A percentile compares a stretch with the other conserved stretches of the same genome.
phyloP scores from a whole-genome alignment of 371 early-diverging fungal genomes.

The Saksenaea oblongispora region DNA sequence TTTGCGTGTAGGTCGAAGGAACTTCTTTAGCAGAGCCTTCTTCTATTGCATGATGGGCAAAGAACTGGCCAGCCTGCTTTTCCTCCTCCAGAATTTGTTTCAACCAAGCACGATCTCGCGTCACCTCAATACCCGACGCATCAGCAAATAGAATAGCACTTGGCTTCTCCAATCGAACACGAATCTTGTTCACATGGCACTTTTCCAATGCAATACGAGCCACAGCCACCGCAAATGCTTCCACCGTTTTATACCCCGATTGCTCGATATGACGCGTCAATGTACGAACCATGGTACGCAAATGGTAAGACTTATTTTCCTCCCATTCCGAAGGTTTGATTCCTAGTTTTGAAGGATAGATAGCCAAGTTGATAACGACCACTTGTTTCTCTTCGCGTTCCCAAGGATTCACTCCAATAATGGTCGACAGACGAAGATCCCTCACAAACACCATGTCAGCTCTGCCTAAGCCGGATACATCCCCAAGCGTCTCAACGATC shows the following conservation, averaged over 20 bases:
- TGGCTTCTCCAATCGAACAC: conserved; percentile 90
- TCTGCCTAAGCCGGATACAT: conserved; percentile 42
- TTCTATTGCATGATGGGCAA: conserved; percentile 30
- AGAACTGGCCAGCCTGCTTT: conserved; percentile 24
- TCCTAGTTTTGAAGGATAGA: conserved; percentile 62
- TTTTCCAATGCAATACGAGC: conserved; percentile 73
- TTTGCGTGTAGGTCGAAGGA: conserved; percentile 39
- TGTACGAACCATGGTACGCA: conserved; percentile 82
- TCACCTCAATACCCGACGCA: conserved; percentile 90
- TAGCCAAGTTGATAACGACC: conserved; percentile 77
- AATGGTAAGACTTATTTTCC: conserved; percentile 67
- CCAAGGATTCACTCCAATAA: conserved; percentile 96
- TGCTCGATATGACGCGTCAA: conserved; percentile 71
- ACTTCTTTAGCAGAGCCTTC: conserved; percentile 22
- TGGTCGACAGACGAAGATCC: conserved; percentile 76
- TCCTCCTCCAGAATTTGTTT: conserved; percentile 35
- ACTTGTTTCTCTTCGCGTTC: conserved; percentile 94
- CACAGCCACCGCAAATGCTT: conserved; percentile 77
- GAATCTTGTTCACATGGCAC: conserved; percentile 84
- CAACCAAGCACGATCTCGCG: conserved; percentile 68
- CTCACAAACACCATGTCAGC: conserved; percentile 75
- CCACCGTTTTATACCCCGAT: conserved; percentile 81
- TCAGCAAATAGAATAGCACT: conserved; percentile 90
- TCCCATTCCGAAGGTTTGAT: conserved; percentile 56
- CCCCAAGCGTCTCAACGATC: conserved; percentile 32